phyloP scores from a whole-genome alignment of 2,329 filamentous ascomycete species.

The Ophiostoma fasciatum region DNA sequence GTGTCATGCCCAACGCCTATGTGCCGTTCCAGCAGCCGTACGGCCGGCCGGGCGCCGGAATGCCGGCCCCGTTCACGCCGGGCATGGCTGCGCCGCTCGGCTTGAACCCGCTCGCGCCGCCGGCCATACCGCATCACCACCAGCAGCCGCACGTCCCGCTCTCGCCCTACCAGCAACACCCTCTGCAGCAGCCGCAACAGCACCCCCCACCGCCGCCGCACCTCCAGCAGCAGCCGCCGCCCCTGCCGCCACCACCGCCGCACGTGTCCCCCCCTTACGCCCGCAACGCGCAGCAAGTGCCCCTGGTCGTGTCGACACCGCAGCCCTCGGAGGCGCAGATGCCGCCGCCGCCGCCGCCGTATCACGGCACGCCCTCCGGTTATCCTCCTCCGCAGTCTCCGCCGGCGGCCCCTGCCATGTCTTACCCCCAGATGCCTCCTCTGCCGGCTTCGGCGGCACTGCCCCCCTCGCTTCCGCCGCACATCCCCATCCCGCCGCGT shows the following conservation, averaged over 20 bases:
- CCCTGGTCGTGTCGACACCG: slow-evolving; percentile 34
- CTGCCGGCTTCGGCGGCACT: not conserved
- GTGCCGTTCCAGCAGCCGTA: slow-evolving; percentile 34
- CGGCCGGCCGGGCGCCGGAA: slow-evolving; percentile 29
- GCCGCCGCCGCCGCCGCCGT: too few relatives aligned
- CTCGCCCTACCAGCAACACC: not conserved
- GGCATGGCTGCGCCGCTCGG: slow-evolving; percentile 1
- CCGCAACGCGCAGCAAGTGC: slow-evolving; percentile 12
- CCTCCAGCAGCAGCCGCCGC: too few relatives aligned
- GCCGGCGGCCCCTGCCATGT: slow-evolving; percentile 22
- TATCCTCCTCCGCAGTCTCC: not conserved
- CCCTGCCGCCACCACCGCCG: not conserved
- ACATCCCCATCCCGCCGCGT: slow-evolving; percentile 1
- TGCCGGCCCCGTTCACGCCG: slow-evolving; percentile 11
- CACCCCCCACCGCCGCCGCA: not conserved
- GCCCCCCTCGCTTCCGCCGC: slow-evolving; percentile 3
- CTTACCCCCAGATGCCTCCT: slow-evolving; percentile 20
- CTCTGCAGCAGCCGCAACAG: not conserved
- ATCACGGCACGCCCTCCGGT: too few relatives aligned
- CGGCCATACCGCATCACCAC: slow-evolving; percentile 17
- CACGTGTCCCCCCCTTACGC: not conserved
- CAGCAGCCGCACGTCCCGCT: slow-evolving; percentile 2
- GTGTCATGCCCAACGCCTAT: slow-evolving; percentile 28
- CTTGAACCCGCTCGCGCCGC: slow-evolving; percentile 1
- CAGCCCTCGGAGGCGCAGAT: too few relatives aligned